Percentiles rank a stretch among this genome's conserved stretches.
Conservation (phyloP, 768 basidiomycete genomes). For the Dacryopinax primogenitus region DNA sequence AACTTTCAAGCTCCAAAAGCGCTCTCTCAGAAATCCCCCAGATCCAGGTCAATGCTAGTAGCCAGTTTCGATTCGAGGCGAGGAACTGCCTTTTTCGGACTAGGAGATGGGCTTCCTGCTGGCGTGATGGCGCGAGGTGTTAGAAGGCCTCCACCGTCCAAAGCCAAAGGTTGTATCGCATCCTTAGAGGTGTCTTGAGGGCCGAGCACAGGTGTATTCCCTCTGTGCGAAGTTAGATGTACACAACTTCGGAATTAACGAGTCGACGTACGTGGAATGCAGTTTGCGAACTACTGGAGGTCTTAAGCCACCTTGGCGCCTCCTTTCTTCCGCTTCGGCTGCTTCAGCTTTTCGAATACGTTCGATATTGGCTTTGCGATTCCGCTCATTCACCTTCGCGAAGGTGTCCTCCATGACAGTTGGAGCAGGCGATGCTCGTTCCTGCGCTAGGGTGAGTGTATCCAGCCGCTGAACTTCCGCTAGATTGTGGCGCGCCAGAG, state of each 20-base stretch:
- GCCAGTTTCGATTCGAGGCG: not conserved
- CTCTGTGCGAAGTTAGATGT: not conserved
- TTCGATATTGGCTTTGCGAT: slow-evolving; percentile 72
- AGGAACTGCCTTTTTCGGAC: not conserved
- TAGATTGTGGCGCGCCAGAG: slow-evolving; percentile 57
- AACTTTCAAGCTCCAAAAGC: not conserved
- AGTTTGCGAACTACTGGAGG: not conserved
- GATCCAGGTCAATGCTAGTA: not conserved
- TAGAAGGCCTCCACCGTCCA: not conserved
- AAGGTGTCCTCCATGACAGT: slow-evolving; percentile 37
- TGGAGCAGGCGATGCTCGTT: slow-evolving; percentile 14
- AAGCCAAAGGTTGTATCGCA: not conserved
- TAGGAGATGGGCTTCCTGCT: not conserved
- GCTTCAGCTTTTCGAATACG: slow-evolving; percentile 65
- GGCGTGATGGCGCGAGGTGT: not conserved
- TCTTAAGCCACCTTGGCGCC: slow-evolving; percentile 39
- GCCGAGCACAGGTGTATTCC: not conserved
- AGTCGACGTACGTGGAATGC: not conserved
- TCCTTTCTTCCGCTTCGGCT: slow-evolving; percentile 53
- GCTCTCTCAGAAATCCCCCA: not conserved
- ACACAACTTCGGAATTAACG: not conserved
- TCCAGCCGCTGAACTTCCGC: slow-evolving; percentile 51
- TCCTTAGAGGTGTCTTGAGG: not conserved
- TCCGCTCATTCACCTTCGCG: slow-evolving; percentile 77
- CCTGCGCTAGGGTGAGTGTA: slow-evolving; percentile 46